Evolutionary conservation across 2,329 filamentous ascomycete genomes (phyloP).

Genomic region (Trichophyton schoenleinii): DNA sequence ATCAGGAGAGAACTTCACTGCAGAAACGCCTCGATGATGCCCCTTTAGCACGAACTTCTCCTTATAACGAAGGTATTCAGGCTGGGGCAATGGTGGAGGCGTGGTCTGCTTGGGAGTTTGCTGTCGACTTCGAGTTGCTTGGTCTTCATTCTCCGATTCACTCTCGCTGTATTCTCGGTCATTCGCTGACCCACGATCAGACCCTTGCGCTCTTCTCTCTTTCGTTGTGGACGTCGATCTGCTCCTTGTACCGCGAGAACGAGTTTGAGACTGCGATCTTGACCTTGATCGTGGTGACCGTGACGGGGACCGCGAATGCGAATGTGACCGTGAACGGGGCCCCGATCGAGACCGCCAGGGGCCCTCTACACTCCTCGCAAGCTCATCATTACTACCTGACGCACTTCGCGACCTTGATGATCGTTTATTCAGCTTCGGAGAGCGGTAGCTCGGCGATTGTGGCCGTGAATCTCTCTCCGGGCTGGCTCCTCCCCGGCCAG

Average conservation of each 20-base stretch:
- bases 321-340: slow-evolving; percentile 19
- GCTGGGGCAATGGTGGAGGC: slow-evolving; percentile 35
- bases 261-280: neutral
- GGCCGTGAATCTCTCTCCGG: slow-evolving; percentile 17
- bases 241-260: neutral
- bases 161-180: slow-evolving; percentile 12
- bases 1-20: slow-evolving; percentile 83
- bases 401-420: slow-evolving; percentile 14
- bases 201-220: slow-evolving; percentile 3
- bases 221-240: neutral
- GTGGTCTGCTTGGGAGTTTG: slow-evolving; percentile 17
- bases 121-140: neutral
- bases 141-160: slow-evolving; percentile 15
- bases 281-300: neutral
- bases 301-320: slow-evolving; percentile 16
- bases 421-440: slow-evolving; percentile 6
- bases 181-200: slow-evolving; percentile 3
- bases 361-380: slow-evolving; percentile 26
- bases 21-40: slow-evolving; percentile 66
- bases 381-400: slow-evolving; percentile 37
- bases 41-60: slow-evolving; percentile 60
- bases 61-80: slow-evolving; percentile 52
- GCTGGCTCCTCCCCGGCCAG: slow-evolving; percentile 25
- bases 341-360: slow-evolving; percentile 20
- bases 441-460: slow-evolving; percentile 5